Conservation (phyloP, 768 basidiomycete species). For the Suillus alpinus region DNA sequence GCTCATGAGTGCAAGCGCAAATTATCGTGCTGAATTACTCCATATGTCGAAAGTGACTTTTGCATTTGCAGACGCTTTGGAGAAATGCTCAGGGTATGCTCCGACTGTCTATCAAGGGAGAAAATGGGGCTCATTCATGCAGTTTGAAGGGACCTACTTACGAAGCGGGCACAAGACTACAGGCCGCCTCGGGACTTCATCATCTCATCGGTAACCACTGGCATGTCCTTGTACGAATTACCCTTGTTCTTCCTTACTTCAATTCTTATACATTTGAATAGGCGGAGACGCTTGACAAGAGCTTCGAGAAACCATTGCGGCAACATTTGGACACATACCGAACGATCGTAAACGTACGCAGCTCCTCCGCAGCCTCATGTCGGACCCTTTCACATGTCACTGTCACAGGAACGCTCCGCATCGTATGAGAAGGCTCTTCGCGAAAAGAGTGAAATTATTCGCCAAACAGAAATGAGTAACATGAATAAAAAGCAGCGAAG, state of each 20-base stretch:
- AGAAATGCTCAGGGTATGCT: conserved; percentile 76
- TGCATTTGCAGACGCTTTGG: conserved; percentile 82
- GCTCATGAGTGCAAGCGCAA: conserved; percentile 74
- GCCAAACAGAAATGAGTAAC: conserved; percentile 80
- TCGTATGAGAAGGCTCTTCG: conserved; percentile 79
- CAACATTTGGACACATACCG: conserved; percentile 82
- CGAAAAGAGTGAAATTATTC: conserved; percentile 83
- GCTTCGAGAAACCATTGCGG: conserved; percentile 86
- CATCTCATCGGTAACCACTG: conserved; percentile 91
- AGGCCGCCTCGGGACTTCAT: conserved; percentile 85
- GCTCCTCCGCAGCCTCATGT: conserved; percentile 4
- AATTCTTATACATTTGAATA: conserved; percentile 27
- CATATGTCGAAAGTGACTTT: conserved; percentile 82
- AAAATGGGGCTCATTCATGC: conserved; percentile 2
- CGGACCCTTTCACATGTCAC: conserved; percentile 4
- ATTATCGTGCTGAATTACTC: conserved; percentile 78
- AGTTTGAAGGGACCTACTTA: conserved; percentile 80
- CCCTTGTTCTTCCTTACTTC: conserved; percentile 7
- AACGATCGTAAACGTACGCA: conserved; percentile 61
- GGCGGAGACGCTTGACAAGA: conserved; percentile 84
- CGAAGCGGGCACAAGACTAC: conserved; percentile 77
- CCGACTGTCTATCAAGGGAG: background rate
- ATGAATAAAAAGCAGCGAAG: conserved; percentile 86
- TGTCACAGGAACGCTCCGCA: conserved; percentile 71
- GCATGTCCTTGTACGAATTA: conserved; percentile 73